Conservation (phyloP, 805 yeast species). For the Scheffersomyces ergatensis region DNA sequence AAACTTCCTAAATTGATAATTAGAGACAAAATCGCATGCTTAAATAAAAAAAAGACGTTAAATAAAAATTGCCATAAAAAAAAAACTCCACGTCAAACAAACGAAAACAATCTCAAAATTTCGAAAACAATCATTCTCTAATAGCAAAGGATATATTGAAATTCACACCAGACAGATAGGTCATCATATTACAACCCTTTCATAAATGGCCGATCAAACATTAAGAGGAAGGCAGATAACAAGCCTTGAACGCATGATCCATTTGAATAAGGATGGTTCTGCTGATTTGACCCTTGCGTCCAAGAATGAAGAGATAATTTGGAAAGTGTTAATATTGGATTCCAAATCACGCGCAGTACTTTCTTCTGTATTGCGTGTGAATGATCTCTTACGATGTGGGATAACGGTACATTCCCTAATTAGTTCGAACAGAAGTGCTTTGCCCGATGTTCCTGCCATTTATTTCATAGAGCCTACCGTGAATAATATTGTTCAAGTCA, state of each 20-base stretch:
- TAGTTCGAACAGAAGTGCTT: conserved; percentile 67
- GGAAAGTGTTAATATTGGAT: conserved; percentile 92
- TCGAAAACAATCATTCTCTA: no score
- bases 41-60: no score
- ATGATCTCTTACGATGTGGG: conserved; percentile 86
- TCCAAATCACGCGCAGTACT: conserved; percentile 76
- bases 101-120: no score
- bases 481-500: conserved; percentile 67
- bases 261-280: conserved; percentile 65
- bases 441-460: conserved; percentile 93
- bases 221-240: conserved; percentile 24
- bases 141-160: no score
- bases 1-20: no score
- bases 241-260: conserved; percentile 75
- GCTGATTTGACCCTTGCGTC: conserved; percentile 54
- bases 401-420: conserved; percentile 86
- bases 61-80: no score
- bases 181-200: no score
- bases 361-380: conserved; percentile 88
- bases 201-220: conserved; percentile 1
- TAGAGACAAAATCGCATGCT: no score
- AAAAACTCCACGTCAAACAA: no score
- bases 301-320: conserved; percentile 65
- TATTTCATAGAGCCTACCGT: conserved; percentile 88
- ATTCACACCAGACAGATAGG: neutral